phyloP scores from a whole-genome alignment of 306 rosid genomes.

The Trichosanthes truncata region DNA sequence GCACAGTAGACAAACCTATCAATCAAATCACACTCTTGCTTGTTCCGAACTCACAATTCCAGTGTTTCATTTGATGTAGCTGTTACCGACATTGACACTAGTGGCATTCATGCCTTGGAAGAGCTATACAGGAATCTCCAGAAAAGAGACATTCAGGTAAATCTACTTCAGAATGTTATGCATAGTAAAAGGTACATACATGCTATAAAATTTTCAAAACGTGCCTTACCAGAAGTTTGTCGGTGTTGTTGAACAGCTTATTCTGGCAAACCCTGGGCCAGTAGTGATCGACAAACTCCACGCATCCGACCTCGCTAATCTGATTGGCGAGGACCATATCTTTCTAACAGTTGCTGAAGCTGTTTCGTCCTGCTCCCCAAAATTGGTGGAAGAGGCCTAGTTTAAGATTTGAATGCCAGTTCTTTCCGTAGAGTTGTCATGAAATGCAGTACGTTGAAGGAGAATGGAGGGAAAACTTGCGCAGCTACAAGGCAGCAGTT shows the following conservation, averaged over 20 bases:
- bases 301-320: slow-evolving; percentile 35
- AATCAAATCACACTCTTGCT: not conserved
- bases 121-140: slow-evolving; percentile 66
- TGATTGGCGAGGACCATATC: slow-evolving; percentile 65
- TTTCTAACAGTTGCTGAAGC: slow-evolving; percentile 87
- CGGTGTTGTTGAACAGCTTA: slow-evolving; percentile 41
- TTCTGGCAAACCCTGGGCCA: slow-evolving; percentile 83
- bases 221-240: slow-evolving; percentile 29
- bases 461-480: not conserved
- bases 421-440: not conserved
- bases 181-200: not conserved
- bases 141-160: slow-evolving; percentile 69
- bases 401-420: not conserved
- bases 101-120: slow-evolving; percentile 92
- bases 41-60: not conserved
- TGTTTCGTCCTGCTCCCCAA: slow-evolving; percentile 55
- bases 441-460: not conserved
- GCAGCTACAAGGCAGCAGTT: not conserved
- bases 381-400: slow-evolving; percentile 45
- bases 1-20: not conserved
- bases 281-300: slow-evolving; percentile 73
- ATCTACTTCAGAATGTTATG: not conserved
- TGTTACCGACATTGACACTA: slow-evolving; percentile 84
- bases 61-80: slow-evolving; percentile 35
- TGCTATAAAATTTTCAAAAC: not conserved